Base-by-base conservation (phyloP, 495 filamentous ascomycete species). In the Diplogelasinospora grovesii region DNA sequence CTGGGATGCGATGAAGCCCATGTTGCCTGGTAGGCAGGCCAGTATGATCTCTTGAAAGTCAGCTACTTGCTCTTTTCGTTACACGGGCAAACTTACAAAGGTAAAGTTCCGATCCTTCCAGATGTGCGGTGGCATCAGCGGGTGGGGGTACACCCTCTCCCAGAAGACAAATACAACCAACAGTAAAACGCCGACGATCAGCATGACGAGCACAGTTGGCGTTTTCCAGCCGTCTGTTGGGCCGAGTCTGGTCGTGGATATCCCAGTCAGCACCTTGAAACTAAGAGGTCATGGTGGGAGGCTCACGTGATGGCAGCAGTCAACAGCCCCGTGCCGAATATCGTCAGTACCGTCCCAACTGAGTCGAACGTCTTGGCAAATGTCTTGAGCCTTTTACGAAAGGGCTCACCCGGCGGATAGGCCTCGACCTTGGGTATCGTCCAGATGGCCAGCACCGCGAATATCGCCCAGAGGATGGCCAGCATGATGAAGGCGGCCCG, bases 281-380 rank as follows among this genome's bases (percentile, higher is more conserved):
- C n/a, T 11, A 14, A 20, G 10, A 10, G 7, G 23, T 9, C 18
- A 14, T 22, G 3, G 13, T 8, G 22, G 10, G 7, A 24, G 15
- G 70, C 74, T 53, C 56, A 82, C 79, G 76, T 79, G 38, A 85
- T 66, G 7, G 68, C 71, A 14, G 75, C 73, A 7, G 75, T 80
- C 48, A 85, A 76, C 55, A 82, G 60, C 1, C 78, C 79, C 46
- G 81, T 77, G 2, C 82, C 82, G 34, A 73, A 66, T 34, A 85
- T 70, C 14, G 78, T 74, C 48, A 84, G 52, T 11, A 70, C 49
- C 2, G 79, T 80, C 0, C 81, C 82, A 14, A 82, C 58, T 9
- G 77, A 50, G 57, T 85, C 81, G 54, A 85, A 78, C 38, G 58
- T 61, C 53, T 69, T 76, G 29, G 82, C 20, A 5, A 70, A 69